Evolutionary conservation across 495 filamentous ascomycete genomes (phyloP), one percentile per base, ranked within the genome.

Genomic region (Tuber umbilicatum): DNA sequence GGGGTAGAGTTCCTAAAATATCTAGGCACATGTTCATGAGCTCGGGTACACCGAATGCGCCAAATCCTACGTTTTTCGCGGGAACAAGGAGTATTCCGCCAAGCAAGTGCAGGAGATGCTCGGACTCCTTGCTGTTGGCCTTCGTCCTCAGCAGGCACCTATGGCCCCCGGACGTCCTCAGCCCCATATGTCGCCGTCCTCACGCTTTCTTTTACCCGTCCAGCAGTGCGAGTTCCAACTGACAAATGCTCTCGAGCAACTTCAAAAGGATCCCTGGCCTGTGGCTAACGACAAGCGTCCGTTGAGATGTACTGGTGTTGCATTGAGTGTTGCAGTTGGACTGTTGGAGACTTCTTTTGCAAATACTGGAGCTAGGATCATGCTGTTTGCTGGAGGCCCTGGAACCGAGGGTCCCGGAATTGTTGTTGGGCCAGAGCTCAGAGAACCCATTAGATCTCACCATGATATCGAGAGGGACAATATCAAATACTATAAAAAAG

Each of bases 41-140:
- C 91, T 99, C 81, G 96, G 96, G 73, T 99, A 99, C 83, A 94
- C 91, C 45, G 95, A 97, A 83, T 98, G 96, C 82, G 92, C 95
- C 75, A 99, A 99, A 85, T 97, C 96, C n/a, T 99, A 97, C 81
- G 96, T 99, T 31, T 99, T 99, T 87, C 89, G 96, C 39, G 96
- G 96, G 68, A 97, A 89, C 87, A 99, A 98, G 86, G 96, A 99
- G 79, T 99, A 99, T 84, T 87, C 89, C 37, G 91, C 94, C 71
- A 98, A 98, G 84, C 93, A 98, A 82, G 94, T 99, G 21, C 95
- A 98, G 83, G 96, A 99, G 82, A 99, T 99, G 96, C 89, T 99
- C 35, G 96, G 94, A 35, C 87, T 97, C 67, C 84, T 90, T 40
- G 85, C 88, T 23, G 85, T 90, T 23, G 89, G 89, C 47, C 76